A percentile compares a stretch with the other conserved stretches of the same genome.
phyloP scores from a whole-genome alignment of 2,329 filamentous ascomycete genomes.

The Scedosporium apiospermum region DNA sequence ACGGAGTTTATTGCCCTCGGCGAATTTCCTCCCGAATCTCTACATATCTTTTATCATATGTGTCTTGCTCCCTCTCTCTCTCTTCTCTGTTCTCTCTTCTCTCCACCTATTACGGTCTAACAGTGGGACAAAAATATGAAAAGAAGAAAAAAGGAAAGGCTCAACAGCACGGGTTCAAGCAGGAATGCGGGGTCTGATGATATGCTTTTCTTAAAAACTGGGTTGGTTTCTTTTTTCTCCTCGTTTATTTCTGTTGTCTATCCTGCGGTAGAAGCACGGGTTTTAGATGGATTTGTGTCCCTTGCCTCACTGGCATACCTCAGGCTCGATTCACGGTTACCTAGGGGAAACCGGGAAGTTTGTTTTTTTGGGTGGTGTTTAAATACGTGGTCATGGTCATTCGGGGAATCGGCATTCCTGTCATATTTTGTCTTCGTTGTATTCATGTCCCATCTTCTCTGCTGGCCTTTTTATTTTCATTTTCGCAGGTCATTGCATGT shows the following conservation, averaged over 20 bases:
- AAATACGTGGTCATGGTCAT: neutral
- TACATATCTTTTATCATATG: neutral
- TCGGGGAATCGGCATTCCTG: neutral
- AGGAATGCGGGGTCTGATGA: neutral
- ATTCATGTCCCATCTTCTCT: neutral
- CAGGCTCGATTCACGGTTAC: neutral
- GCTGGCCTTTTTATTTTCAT: neutral
- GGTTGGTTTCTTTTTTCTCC: neutral
- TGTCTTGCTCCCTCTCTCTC: neutral
- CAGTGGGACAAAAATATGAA: neutral
- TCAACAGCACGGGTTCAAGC: neutral
- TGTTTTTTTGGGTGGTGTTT: neutral
- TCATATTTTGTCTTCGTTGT: neutral
- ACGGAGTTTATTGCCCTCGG: neutral
- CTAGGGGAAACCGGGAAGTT: neutral
- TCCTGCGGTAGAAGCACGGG: neutral
- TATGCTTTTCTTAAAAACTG: neutral
- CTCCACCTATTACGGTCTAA: neutral
- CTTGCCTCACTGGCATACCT: neutral
- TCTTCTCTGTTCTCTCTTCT: neutral
- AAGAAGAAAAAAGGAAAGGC: neutral
- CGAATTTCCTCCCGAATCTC: neutral
- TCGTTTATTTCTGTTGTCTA: neutral
- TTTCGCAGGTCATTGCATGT: neutral
- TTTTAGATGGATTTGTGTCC: neutral